phyloP scores from a whole-genome alignment of 2,329 filamentous ascomycete species.

The Aureobasidium sp. region DNA sequence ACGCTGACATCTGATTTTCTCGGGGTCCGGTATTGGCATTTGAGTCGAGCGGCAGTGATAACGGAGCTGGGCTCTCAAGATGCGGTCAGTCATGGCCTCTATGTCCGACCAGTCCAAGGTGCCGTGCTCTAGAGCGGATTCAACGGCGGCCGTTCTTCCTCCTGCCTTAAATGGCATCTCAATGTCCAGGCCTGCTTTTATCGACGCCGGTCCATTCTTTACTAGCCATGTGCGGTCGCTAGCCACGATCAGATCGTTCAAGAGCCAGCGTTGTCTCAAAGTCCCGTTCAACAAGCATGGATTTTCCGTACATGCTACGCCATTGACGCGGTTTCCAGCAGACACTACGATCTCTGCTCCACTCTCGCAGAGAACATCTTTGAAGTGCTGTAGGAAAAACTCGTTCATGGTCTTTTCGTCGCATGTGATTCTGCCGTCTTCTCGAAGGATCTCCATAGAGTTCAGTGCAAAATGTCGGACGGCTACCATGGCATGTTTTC shows the following conservation, averaged over 20 bases:
- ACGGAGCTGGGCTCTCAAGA: background rate
- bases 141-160: constrained; percentile 7
- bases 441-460: constrained; percentile 25
- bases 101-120: background rate
- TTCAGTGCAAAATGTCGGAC: constrained; percentile 25
- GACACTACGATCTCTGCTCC: constrained; percentile 14
- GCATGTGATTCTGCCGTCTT: constrained; percentile 21
- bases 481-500: constrained; percentile 19
- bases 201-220: constrained; percentile 13
- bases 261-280: constrained; percentile 15
- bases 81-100: background rate
- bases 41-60: background rate
- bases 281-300: constrained; percentile 13
- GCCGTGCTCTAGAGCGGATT: background rate
- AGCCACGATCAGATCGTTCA: constrained; percentile 15
- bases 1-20: constrained; percentile 12
- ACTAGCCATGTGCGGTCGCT: constrained; percentile 16
- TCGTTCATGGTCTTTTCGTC: constrained; percentile 22
- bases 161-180: constrained; percentile 14
- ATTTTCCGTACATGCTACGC: constrained; percentile 16
- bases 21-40: background rate
- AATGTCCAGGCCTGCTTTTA: constrained; percentile 16
- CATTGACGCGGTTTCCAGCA: constrained; percentile 16
- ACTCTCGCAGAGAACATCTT: constrained; percentile 12
- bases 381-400: constrained; percentile 20